Evolutionary conservation across 805 yeast species (phyloP), one percentile per base, ranked within the genome.

Genomic region (Candida insectorum): DNA sequence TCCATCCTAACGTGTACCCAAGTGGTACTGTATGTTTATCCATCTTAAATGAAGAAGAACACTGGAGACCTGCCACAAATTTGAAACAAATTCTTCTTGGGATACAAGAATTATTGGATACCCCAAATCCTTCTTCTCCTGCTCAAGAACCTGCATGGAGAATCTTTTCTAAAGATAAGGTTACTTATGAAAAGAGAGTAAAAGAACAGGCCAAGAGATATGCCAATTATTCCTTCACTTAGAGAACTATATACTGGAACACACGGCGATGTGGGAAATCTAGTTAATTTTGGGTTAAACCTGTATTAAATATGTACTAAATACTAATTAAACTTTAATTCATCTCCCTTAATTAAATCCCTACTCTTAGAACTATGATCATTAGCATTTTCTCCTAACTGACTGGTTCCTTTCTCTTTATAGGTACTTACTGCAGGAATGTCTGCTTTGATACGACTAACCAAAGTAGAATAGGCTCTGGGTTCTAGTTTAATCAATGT

Each of bases 61-160:
- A 87, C 58, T 93, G 99, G 99, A 77, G 96, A 52, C 98, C 99
- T 1, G 96, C 96, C 6, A 84, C 91, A 46, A 85, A 95, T 11
- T 62, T 91, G 45, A 88, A 86, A 53, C 95, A 91, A 55, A 82
- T 93, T 38, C 81, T 84, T 2, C 65, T 88, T 41, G 99, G 98
- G 4, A 79, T 93, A 32, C 99, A 93, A 60, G 96, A 89, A 57
- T 70, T 93, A 35, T 68, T 93, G 40, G 85, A 84, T 51, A 73
- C 79, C 23, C 99, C 99, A 23, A 93, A 93, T 54, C 95, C 95
- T 15, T 81, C 81, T 41, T 88, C 97, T 0, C 98, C 98, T 2
- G 98, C 98, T 0, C 98, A 93, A 62, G 93, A 87, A 45, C 95
- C 95, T 3, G 97, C 98, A 2, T 93, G 89, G 86, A 81, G 81